These are phyloP conservation scores for Gastrolobium villosum DNA, from an alignment of 306 rosid genomes.

Conservation along the genomic window DNA sequence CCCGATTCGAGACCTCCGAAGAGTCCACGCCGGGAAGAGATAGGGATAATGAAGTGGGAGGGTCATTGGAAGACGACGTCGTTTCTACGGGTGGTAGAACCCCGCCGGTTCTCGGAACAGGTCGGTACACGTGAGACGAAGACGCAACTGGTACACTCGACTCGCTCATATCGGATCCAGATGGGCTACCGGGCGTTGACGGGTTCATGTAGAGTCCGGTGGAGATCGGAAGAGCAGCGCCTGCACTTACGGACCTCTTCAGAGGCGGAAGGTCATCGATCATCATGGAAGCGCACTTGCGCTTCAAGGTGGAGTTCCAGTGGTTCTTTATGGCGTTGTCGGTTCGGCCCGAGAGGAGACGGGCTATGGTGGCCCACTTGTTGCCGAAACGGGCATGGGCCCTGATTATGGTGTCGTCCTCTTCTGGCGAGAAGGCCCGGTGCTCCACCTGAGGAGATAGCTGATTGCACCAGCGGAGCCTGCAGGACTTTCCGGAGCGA, in stretches of 20 bases:
- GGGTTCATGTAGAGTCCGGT: conserved; percentile 72
- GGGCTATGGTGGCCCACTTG: conserved; percentile 98
- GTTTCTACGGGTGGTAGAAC: conserved; percentile 74
- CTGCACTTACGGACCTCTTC: conserved; percentile 81
- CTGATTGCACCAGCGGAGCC: conserved; percentile 98
- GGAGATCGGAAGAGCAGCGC: conserved; percentile 72
- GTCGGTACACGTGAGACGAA: conserved; percentile 66
- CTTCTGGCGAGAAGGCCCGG: conserved; percentile 84
- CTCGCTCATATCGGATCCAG: conserved; percentile 94
- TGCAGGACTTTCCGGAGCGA: conserved; percentile 92
- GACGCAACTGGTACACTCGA: conserved; percentile 70
- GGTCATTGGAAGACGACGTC: conserved; percentile 71
- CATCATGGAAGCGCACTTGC: conserved; percentile 69
- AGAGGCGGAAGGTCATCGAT: conserved; percentile 63
- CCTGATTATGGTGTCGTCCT: conserved; percentile 86
- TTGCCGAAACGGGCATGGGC: conserved; percentile 97
- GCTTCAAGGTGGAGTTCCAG: conserved; percentile 96
- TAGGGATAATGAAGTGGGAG: conserved; percentile 80
- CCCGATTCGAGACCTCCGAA: conserved; percentile 56
- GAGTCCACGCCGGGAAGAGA: conserved; percentile 85
- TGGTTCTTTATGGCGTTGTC: conserved; percentile 98
- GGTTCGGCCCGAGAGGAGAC: conserved; percentile 87
- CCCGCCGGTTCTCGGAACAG: conserved; percentile 74
- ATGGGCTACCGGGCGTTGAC: conserved; percentile 71
- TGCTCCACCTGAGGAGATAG: conserved; percentile 97